Conservation (phyloP, 1,284 basidiomycete genomes). For the Irpex sp. region DNA sequence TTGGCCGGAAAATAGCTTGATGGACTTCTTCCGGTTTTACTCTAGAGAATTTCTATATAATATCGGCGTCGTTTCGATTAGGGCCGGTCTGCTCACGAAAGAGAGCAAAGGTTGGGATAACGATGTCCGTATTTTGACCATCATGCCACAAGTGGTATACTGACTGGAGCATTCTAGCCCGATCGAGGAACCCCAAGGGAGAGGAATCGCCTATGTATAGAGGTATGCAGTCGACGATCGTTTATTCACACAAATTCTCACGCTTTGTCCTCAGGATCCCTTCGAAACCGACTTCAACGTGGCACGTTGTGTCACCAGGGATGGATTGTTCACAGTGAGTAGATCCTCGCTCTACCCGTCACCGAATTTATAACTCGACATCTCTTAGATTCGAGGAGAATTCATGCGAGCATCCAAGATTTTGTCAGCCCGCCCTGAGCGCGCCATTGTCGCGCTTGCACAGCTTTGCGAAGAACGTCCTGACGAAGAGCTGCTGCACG, state of each 20-base stretch:
- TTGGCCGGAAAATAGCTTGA: constrained; percentile 52
- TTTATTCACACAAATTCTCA: not conserved
- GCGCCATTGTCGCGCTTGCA: constrained; percentile 76
- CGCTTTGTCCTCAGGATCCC: constrained; percentile 65
- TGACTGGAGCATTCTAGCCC: constrained; percentile 22
- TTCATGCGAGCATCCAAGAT: constrained; percentile 96
- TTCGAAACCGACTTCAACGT: constrained; percentile 97
- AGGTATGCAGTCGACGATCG: constrained; percentile 45
- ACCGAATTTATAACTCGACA: not conserved
- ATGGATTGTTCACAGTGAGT: constrained; percentile 89
- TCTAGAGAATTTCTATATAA: constrained; percentile 93
- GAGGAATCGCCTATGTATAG: constrained; percentile 90
- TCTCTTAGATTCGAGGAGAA: constrained; percentile 90
- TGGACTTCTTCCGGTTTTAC: constrained; percentile 98
- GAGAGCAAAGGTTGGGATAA: constrained; percentile 92
- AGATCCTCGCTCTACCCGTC: not conserved
- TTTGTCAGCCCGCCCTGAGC: constrained; percentile 72
- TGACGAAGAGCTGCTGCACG: constrained; percentile 51
- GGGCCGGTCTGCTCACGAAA: constrained; percentile 87
- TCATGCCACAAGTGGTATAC: not conserved
- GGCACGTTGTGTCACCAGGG: constrained; percentile 92
- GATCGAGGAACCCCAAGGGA: constrained; percentile 77
- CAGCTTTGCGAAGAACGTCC: constrained; percentile 81
- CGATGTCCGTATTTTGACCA: constrained; percentile 56
- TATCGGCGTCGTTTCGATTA: constrained; percentile 87